Evolutionary conservation across 768 basidiomycete species (phyloP).

Genomic region (Trametes villosa): DNA sequence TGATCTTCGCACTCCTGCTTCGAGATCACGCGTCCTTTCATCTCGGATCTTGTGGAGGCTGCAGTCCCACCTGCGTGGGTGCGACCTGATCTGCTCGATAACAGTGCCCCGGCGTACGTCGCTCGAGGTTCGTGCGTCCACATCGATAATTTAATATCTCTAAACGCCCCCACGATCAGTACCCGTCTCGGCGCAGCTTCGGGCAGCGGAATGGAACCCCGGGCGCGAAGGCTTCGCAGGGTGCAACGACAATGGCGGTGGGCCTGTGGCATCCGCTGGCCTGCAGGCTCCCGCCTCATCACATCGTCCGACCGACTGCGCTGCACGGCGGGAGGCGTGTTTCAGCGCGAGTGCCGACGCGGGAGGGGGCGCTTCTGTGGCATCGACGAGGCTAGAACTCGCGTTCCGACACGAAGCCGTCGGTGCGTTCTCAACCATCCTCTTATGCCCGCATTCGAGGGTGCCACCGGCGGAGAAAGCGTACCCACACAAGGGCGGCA

Average conservation of each 20-base stretch:
- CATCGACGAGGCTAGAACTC: constrained; percentile 15
- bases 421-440: constrained; percentile 8
- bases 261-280: no score
- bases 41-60: constrained; percentile 24
- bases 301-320: no score
- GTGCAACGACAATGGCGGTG: no score
- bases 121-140: constrained; percentile 14
- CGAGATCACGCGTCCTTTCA: constrained; percentile 20
- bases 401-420: constrained; percentile 10
- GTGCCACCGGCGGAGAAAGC: constrained; percentile 13
- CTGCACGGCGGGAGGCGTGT: constrained; percentile 4
- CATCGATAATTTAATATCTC: constrained; percentile 13
- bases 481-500: constrained; percentile 2
- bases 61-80: constrained; percentile 18
- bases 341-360: constrained; percentile 18
- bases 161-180: constrained; percentile 7
- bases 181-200: background rate
- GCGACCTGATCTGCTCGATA: constrained; percentile 16
- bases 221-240: background rate
- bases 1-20: constrained; percentile 15
- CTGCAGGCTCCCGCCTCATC: no score
- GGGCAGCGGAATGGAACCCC: constrained; percentile 8
- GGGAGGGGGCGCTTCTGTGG: constrained; percentile 4
- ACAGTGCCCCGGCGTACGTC: background rate
- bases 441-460: constrained; percentile 20